Conservation (phyloP, 2,329 filamentous ascomycete genomes). For the Trichoderma koningii region DNA sequence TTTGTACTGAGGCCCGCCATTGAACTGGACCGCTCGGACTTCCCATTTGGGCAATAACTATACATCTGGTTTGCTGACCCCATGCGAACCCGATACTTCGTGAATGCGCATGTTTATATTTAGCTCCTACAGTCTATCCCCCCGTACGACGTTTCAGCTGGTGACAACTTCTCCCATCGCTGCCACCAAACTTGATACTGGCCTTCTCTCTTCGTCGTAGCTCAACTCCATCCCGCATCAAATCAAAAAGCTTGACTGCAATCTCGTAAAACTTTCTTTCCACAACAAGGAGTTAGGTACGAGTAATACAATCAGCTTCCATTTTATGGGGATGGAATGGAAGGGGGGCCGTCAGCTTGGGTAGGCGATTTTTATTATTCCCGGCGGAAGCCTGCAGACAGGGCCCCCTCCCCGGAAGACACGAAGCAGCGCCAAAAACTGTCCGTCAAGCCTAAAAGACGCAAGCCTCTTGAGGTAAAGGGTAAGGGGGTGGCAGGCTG, state of each 20-base stretch:
- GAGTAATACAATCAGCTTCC: not conserved
- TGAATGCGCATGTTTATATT: conserved; percentile 2
- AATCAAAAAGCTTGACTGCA: not conserved
- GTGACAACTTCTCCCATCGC: not conserved
- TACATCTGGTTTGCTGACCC: too few species aligned
- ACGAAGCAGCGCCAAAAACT: conserved; percentile 2
- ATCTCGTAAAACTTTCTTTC: not conserved
- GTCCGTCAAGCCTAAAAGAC: conserved; percentile 15
- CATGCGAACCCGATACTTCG: too few species aligned
- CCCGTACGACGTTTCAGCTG: conserved; percentile 21
- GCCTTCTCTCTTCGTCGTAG: conserved; percentile 23
- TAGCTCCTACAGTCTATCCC: conserved; percentile 8
- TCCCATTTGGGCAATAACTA: too few species aligned
- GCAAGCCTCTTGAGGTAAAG: not conserved
- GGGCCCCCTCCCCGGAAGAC: not conserved
- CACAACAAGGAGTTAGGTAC: not conserved
- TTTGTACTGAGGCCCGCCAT: too few species aligned
- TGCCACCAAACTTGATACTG: too few species aligned
- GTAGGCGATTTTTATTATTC: conserved; percentile 25
- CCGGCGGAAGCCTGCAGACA: conserved; percentile 21
- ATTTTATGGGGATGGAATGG: not conserved
- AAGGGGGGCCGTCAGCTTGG: not conserved
- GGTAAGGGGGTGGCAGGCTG: not conserved
- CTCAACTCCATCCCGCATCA: not conserved
- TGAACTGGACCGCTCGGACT: too few species aligned